Base-by-base conservation (phyloP, 768 basidiomycete species). In the Kwoniella bestiolae region DNA sequence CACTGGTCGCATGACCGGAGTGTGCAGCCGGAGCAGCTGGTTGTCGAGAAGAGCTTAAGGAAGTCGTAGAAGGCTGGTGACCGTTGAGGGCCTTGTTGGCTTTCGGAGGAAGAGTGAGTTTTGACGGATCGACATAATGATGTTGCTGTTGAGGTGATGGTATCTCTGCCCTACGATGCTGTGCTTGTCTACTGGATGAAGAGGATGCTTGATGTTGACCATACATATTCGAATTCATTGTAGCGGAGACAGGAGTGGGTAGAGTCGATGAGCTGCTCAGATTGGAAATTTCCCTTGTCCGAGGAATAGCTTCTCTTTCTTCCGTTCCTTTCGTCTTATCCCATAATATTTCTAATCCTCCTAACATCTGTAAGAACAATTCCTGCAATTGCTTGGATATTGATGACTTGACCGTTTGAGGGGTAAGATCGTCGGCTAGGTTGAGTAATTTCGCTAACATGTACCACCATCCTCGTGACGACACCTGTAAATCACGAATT, bases 271-370 rank as follows among this genome's bases (percentile, higher is more conserved):
- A 35, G 23, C 26, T 34, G 32, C 32, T 55, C n/a, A 26, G 9
- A 23, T 55, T 34, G 21, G 52, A 26, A 11, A 7, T 21, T 16
- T 55, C 52, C 16, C 52, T 29, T 8, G 52, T 38, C 38, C 56
- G 56, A 57, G 56, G 56, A 25, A 46, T 14, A 6, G 38, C 38
- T 21, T 29, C 38, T n/a, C 56, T 46, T 18, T 63, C 64, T 26
- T 68, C 70, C 11, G 53, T 62, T 16, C 49, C 44, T 46, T 75
- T 72, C 3, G 70, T 75, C 57, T 56, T 38, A 29, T 75, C 73
- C 73, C 73, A 75, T 16, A 75, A n/a, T 38, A 60, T 58, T 49
- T 75, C 73, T 28, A 75, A 49, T 3, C 66, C 70, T 12, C 69
- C 67, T 18, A 72, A 35, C 31, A 60, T 53, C 47, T 32, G 29